phyloP scores from a whole-genome alignment of 345 rosid species.

The Syzygium aromaticum region DNA sequence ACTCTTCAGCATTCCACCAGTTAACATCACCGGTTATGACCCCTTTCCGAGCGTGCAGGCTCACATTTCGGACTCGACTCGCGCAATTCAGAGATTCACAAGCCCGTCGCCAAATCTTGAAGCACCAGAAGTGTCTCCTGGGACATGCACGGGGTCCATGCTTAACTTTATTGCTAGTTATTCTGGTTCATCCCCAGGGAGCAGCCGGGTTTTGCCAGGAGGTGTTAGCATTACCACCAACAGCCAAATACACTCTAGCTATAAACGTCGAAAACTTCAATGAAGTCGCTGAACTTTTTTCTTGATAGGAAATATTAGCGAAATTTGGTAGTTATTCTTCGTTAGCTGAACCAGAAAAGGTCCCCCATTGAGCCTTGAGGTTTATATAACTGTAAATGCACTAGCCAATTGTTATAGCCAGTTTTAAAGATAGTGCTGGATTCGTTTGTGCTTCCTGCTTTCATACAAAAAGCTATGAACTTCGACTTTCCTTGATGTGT shows the following conservation, averaged over 20 bases:
- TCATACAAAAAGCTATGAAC: neutral
- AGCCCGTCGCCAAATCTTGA: neutral
- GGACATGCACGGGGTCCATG: neutral
- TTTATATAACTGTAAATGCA: neutral
- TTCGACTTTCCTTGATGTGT: neutral
- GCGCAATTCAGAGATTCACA: neutral
- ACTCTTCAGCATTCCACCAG: neutral
- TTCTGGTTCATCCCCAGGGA: neutral
- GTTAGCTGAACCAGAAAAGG: neutral
- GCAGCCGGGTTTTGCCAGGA: neutral
- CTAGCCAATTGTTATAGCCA: neutral
- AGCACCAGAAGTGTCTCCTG: neutral
- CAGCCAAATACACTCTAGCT: neutral
- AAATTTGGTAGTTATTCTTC: neutral
- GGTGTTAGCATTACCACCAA: neutral
- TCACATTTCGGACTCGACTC: neutral
- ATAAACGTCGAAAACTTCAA: neutral
- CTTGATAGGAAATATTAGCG: neutral
- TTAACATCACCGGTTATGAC: neutral
- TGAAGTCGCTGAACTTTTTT: neutral
- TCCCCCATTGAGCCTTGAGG: neutral
- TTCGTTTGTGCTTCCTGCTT: neutral
- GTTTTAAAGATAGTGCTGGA: neutral
- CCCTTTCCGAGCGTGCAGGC: neutral
- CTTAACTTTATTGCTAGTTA: neutral